A percentile compares a stretch with the other conserved stretches of the same genome.
Evolutionary conservation across 1,139 yeast genomes (phyloP).

Genomic region (Hanseniaspora sp.): DNA sequence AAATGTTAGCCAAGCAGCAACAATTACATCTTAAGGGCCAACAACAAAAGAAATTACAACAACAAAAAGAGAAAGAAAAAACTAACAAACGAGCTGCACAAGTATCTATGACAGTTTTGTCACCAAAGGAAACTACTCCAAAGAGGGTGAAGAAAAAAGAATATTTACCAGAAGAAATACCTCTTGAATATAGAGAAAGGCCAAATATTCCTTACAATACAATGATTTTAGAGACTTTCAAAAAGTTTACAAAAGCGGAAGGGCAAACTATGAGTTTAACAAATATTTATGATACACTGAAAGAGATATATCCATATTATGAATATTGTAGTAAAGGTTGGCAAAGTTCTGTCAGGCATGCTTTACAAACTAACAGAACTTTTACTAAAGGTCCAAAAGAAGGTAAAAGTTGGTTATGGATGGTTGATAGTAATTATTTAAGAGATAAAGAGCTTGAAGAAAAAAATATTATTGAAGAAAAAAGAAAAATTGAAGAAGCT

Average conservation of each 20-base stretch:
- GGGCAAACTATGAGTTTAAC: slow-evolving; percentile 59
- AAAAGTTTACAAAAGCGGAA: slow-evolving; percentile 48
- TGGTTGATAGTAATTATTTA: slow-evolving; percentile 71
- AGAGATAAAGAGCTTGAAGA: slow-evolving; percentile 63
- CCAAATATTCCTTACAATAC: slow-evolving; percentile 74
- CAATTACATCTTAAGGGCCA: slow-evolving; percentile 2
- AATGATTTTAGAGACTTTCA: slow-evolving; percentile 66
- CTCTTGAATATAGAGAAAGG: slow-evolving; percentile 70
- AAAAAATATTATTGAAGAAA: slow-evolving; percentile 57
- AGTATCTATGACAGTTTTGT: slow-evolving; percentile 8
- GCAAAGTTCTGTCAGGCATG: slow-evolving; percentile 90
- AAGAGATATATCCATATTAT: slow-evolving; percentile 80
- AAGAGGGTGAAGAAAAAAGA: slow-evolving; percentile 50
- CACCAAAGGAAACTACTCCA: slow-evolving; percentile 35
- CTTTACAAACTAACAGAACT: slow-evolving; percentile 71
- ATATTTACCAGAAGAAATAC: slow-evolving; percentile 66
- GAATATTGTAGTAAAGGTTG: slow-evolving; percentile 93
- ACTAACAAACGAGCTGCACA: slow-evolving; percentile 9
- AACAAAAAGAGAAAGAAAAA: slow-evolving; percentile 14
- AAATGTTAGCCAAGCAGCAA: slow-evolving; percentile 10
- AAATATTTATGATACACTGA: slow-evolving; percentile 77
- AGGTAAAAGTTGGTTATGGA: slow-evolving; percentile 90
- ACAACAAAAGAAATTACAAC: slow-evolving; percentile 15
- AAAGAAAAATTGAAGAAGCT: slow-evolving; percentile 47
- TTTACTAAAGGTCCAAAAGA: slow-evolving; percentile 67